A percentile compares a stretch with the other conserved stretches of the same genome.
These are phyloP conservation scores for Fusarium euwallaceae DNA, from an alignment of 2,329 filamentous ascomycete species.

Conservation along the genomic window DNA sequence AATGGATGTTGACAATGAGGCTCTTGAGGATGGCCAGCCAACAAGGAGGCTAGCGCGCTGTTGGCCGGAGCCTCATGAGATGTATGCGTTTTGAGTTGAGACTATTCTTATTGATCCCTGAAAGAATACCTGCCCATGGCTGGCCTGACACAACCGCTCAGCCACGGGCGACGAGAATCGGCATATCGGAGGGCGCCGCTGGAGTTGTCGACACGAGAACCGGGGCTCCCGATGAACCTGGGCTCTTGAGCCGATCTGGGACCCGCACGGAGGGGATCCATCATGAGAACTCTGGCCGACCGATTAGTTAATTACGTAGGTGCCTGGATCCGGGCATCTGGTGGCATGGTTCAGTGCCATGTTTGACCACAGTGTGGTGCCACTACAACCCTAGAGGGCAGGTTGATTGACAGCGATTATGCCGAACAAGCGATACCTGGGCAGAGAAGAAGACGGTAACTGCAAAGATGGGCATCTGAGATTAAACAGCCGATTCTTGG, in stretches of 20 bases:
- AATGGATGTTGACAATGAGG: background rate
- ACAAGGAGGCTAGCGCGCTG: background rate
- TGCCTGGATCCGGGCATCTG: conserved; percentile 32
- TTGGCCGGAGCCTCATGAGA: background rate
- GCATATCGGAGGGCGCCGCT: conserved; percentile 1
- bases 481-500: background rate
- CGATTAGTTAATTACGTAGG: conserved; percentile 11
- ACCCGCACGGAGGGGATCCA: conserved; percentile 2
- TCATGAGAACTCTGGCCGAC: background rate
- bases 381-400: conserved; percentile 17
- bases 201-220: background rate
- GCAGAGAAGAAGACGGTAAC: background rate
- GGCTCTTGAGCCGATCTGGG: conserved; percentile 1
- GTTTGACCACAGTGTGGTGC: conserved; percentile 22
- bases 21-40: background rate
- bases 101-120: background rate
- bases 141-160: background rate
- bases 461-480: background rate
- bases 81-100: background rate
- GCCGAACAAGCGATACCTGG: conserved; percentile 8
- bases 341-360: conserved; percentile 32
- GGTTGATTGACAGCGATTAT: background rate
- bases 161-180: background rate
- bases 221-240: conserved; percentile 7
- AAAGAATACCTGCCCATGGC: background rate